Evolutionary conservation across 345 rosid species (phyloP).

Genomic region (Bruguiera sexangula): DNA sequence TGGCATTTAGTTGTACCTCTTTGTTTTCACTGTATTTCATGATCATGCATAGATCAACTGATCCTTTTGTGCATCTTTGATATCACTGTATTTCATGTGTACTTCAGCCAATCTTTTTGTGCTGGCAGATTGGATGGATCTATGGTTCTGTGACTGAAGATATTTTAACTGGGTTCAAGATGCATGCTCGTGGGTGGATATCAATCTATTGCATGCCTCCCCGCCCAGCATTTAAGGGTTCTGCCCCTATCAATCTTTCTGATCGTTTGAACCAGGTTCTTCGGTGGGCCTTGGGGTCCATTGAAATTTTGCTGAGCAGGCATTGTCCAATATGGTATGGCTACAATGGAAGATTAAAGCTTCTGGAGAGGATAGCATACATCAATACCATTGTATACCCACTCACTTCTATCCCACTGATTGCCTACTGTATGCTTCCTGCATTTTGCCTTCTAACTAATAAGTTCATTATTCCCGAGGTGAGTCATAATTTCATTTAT

Average conservation of each 20-base stretch:
- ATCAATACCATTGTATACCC: slow-evolving; percentile 97
- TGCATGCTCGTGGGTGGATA: slow-evolving; percentile 99
- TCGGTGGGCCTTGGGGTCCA: slow-evolving; percentile 98
- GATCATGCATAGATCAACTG: background rate
- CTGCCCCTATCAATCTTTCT: slow-evolving; percentile 99
- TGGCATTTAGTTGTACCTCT: background rate
- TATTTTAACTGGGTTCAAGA: slow-evolving; percentile 98
- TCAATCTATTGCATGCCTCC: slow-evolving; percentile 98
- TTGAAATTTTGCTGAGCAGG: slow-evolving; percentile 93
- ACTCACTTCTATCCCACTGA: slow-evolving; percentile 81
- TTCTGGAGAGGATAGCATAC: slow-evolving; percentile 89
- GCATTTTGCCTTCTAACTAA: slow-evolving; percentile 94
- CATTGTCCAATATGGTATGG: slow-evolving; percentile 99
- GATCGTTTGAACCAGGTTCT: slow-evolving; percentile 99
- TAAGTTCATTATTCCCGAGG: slow-evolving; percentile 98
- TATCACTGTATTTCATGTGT: background rate
- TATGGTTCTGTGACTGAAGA: slow-evolving; percentile 99
- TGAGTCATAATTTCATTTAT: slow-evolving; percentile 18
- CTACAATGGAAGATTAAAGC: slow-evolving; percentile 72
- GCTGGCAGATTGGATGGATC: slow-evolving; percentile 90
- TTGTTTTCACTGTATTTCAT: background rate
- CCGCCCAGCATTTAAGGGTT: slow-evolving; percentile 98
- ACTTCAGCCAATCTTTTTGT: slow-evolving; percentile 7
- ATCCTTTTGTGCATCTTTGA: background rate
- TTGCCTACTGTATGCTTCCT: slow-evolving; percentile 92